A percentile compares a stretch with the other conserved stretches of the same genome.
These are phyloP conservation scores for Alternaria solani DNA, from an alignment of 2,329 filamentous ascomycete genomes.

Conservation along the genomic window DNA sequence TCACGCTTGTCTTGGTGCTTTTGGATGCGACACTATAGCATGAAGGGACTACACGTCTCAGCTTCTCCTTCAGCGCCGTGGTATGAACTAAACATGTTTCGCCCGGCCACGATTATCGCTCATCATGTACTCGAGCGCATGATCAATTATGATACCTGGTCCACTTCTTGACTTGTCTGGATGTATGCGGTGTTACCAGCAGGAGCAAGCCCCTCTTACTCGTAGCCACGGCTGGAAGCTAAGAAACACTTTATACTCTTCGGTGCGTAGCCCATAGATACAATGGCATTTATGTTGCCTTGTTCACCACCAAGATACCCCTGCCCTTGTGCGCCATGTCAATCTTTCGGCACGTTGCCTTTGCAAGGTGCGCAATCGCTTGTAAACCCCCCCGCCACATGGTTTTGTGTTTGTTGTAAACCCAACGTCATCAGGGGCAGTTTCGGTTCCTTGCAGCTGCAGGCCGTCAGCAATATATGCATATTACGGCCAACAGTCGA, in stretches of 20 bases:
- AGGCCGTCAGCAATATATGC: conserved; percentile 34
- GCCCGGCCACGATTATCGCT: neutral
- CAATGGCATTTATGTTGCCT: conserved; percentile 10
- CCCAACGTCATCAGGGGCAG: conserved; percentile 21
- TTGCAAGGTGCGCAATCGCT: neutral
- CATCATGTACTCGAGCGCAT: conserved; percentile 7
- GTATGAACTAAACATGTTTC: neutral
- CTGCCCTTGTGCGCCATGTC: neutral
- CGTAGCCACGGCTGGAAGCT: conserved; percentile 4
- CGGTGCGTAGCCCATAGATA: conserved; percentile 10
- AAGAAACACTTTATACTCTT: conserved; percentile 4
- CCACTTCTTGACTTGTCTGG: conserved; percentile 13
- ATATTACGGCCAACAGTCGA: conserved; percentile 27
- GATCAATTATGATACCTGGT: conserved; percentile 1
- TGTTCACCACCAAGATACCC: neutral
- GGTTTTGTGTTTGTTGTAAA: conserved; percentile 19
- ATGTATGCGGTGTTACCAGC: conserved; percentile 3
- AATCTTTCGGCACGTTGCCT: neutral
- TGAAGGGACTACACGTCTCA: neutral
- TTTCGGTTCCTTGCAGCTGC: conserved; percentile 19
- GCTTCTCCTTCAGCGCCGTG: conserved; percentile 6
- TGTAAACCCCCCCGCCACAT: conserved; percentile 25
- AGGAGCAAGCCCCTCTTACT: conserved; percentile 4
- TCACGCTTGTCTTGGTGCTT: conserved; percentile 11
- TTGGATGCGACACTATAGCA: conserved; percentile 6